Evolutionary conservation across 1,284 basidiomycete species (phyloP), one percentile per base, ranked within the genome.

Genomic region (Vanrija pseudolonga): DNA sequence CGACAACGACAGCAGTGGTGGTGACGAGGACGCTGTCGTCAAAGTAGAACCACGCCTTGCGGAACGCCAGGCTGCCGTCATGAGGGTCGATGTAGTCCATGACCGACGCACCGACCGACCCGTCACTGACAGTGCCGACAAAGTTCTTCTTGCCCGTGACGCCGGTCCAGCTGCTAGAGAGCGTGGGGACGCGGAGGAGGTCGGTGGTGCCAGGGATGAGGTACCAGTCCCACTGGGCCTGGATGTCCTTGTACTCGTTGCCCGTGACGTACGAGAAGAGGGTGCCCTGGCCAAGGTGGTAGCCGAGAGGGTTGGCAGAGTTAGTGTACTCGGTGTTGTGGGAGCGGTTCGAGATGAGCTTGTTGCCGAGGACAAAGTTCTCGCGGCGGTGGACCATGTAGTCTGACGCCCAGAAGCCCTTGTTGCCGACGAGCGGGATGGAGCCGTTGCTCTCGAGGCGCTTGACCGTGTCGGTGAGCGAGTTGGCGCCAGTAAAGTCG

Each of bases 1-100:
- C 9, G 82, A 82, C 22, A 1, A 18, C 69, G 51, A 85, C 71
- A 45, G 73, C 73, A 18, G 83, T 77, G 37, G 86, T 69, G 78
- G 84, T 83, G 61, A 87, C 82, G 60, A 82, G 81, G 38, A 84
- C 76, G 63, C 84, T 81, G 60, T 81, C 76, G 47, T 83, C 79
- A 56, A 88, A 79, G 80, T 85, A 87, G 76, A 87, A 86, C 83
- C 83, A 86, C 0, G 82, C 80, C 71, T 87, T 87, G 63, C 84
- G 83, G 80, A 82, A 88, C 53, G 74, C 72, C 43, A 87, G 67
- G 4, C 79, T 67, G n/a, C 74, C 65, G 5, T 84, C 85, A 42
- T 74, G 54, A 2, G 85, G 85, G 63, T 86, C 67, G 28, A 56
- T 22, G 39, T 61, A 69, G 45, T 66, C 64, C 84, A 86, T 85